phyloP scores from a whole-genome alignment of 2,329 filamentous ascomycete species.

The Dothistroma pini region DNA sequence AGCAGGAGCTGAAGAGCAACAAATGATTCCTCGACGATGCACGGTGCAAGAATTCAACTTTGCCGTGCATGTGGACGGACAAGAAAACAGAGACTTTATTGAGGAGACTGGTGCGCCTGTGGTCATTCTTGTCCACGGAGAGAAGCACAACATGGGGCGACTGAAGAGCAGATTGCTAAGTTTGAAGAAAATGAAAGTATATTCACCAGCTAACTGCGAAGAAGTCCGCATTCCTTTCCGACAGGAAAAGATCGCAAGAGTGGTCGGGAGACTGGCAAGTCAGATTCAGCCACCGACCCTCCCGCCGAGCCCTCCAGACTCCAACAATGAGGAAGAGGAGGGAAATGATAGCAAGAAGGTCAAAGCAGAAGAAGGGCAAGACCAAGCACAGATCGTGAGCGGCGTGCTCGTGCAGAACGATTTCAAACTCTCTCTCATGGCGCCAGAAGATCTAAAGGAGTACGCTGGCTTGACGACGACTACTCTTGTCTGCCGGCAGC shows the following conservation, averaged over 20 bases:
- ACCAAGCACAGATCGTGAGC: constrained; percentile 62
- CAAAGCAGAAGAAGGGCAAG: constrained; percentile 45
- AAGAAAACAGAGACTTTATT: constrained; percentile 94
- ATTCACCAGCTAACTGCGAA: constrained; percentile 89
- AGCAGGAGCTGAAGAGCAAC: constrained; percentile 61
- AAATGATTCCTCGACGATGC: constrained; percentile 88
- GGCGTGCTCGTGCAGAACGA: constrained; percentile 96
- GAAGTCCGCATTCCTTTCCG: constrained; percentile 93
- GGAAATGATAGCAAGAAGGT: constrained; percentile 25
- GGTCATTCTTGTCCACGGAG: constrained; percentile 94
- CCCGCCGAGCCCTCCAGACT: constrained; percentile 33
- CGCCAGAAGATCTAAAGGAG: constrained; percentile 89
- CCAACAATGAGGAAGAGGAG: constrained; percentile 39
- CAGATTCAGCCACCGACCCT: constrained; percentile 65
- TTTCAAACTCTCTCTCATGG: constrained; percentile 96
- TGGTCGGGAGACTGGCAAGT: constrained; percentile 82
- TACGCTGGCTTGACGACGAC: constrained; percentile 97
- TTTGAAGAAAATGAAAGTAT: constrained; percentile 89
- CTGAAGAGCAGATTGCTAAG: constrained; percentile 91
- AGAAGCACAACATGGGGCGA: constrained; percentile 97
- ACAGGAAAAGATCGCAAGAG: constrained; percentile 91
- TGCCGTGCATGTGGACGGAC: constrained; percentile 92
- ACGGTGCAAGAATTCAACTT: constrained; percentile 94
- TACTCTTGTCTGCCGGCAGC: constrained; percentile 87
- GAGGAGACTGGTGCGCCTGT: constrained; percentile 89